A percentile compares a stretch with the other conserved stretches of the same genome.
phyloP scores from a whole-genome alignment of 2,329 filamentous ascomycete genomes.

The Neofusicoccum kwambonambiense region DNA sequence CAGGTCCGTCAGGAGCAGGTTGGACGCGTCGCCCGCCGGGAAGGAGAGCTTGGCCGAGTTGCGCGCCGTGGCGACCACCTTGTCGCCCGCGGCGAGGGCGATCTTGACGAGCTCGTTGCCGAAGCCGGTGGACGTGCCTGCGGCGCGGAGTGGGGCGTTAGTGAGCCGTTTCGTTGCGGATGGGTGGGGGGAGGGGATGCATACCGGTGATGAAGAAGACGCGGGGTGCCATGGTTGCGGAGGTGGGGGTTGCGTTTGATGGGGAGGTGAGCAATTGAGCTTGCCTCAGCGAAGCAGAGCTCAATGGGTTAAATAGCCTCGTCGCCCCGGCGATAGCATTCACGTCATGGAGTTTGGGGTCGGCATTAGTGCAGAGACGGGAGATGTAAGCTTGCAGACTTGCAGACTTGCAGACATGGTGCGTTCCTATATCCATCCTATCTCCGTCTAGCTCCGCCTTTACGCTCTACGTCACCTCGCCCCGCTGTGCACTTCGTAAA shows the following conservation, averaged over 20 bases:
- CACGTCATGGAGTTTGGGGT: background rate
- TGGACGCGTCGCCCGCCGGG: constrained; percentile 38
- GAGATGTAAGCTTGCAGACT: background rate
- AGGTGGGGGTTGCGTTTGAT: background rate
- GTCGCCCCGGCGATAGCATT: background rate
- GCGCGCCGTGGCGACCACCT: constrained; percentile 47
- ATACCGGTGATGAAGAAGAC: constrained; percentile 43
- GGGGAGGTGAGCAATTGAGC: background rate
- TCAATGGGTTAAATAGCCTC: background rate
- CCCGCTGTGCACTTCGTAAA: background rate
- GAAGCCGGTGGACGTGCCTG: constrained; percentile 48
- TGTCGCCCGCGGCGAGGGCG: constrained; percentile 32
- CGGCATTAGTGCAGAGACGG: background rate
- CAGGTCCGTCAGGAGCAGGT: constrained; percentile 47
- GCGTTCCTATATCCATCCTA: background rate
- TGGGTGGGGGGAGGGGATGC: background rate
- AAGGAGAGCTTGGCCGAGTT: constrained; percentile 34
- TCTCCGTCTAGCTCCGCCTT: background rate
- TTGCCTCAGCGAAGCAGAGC: background rate
- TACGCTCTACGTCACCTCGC: background rate
- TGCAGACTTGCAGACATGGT: no score
- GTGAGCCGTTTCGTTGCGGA: background rate
- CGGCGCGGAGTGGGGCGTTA: background rate
- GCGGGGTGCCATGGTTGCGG: constrained; percentile 38
- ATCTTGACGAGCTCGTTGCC: constrained; percentile 44